A percentile compares a stretch with the other conserved stretches of the same genome.
phyloP scores from a whole-genome alignment of 495 filamentous ascomycete species.

The Halenospora varia region DNA sequence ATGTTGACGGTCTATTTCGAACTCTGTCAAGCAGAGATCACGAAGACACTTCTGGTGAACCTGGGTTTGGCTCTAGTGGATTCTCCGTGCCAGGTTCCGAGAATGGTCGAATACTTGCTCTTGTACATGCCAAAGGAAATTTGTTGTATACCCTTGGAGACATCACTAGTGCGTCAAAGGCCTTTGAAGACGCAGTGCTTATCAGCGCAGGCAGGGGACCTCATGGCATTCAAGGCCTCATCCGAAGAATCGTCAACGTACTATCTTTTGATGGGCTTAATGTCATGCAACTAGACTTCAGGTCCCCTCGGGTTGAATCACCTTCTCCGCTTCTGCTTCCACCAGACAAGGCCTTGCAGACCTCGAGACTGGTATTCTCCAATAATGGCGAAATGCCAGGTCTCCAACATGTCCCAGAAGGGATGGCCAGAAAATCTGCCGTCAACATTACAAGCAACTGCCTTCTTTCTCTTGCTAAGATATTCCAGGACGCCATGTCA shows the following conservation, averaged over 20 bases:
- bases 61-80: constrained; percentile 76
- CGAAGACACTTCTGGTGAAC: constrained; percentile 41
- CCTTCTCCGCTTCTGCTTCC: constrained; percentile 68
- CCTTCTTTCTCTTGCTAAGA: constrained; percentile 90
- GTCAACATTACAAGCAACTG: constrained; percentile 95
- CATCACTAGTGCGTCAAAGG: constrained; percentile 74
- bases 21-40: constrained; percentile 31
- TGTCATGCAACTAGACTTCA: constrained; percentile 23
- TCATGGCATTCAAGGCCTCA: constrained; percentile 72
- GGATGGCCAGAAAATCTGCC: constrained; percentile 71
- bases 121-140: constrained; percentile 96
- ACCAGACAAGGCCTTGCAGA: constrained; percentile 79
- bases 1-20: constrained; percentile 17
- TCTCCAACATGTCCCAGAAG: constrained; percentile 68
- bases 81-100: constrained; percentile 84
- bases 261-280: constrained; percentile 39
- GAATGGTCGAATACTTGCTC: constrained; percentile 87
- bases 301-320: constrained; percentile 21
- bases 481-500: constrained; percentile 98
- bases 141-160: constrained; percentile 94
- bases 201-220: constrained; percentile 75
- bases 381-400: constrained; percentile 71
- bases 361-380: constrained; percentile 79
- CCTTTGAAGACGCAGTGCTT: constrained; percentile 93
- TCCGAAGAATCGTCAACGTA: constrained; percentile 74